Conservation (phyloP, 139 green algal genomes). For the Haematococcus lacustris region DNA sequence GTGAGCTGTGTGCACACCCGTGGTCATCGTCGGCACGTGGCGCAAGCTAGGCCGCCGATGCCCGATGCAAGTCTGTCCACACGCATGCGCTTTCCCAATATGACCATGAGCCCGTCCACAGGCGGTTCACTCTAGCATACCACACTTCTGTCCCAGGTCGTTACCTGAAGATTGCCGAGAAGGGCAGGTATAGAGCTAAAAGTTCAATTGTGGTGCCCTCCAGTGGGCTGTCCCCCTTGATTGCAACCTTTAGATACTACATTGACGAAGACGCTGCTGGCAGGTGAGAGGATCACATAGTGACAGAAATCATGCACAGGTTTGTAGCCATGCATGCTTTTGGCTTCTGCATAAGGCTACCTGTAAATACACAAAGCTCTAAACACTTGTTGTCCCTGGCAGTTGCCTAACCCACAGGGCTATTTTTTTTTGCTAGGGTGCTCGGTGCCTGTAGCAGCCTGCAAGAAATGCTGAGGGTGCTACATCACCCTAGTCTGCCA, state of each 20-base stretch:
- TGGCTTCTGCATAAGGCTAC: no score
- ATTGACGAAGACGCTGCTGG: no score
- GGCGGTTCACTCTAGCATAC: not conserved
- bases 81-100: no score
- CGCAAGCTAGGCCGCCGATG: no score
- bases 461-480: no score
- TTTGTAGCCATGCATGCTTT: no score
- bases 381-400: not conserved
- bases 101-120: no score
- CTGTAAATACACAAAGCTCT: no score
- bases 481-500: not conserved
- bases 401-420: not conserved
- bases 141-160: slow-evolving; percentile 2
- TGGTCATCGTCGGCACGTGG: no score
- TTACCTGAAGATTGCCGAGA: slow-evolving; percentile 29
- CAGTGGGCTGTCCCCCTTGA: not conserved
- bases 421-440: not conserved
- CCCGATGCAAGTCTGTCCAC: no score
- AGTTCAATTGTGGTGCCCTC: not conserved
- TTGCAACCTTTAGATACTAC: not conserved
- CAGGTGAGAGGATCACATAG: not conserved
- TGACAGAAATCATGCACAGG: no score
- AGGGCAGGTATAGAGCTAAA: slow-evolving; percentile 15
- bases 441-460: not conserved
- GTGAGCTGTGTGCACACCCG: not conserved